Evolutionary conservation across 768 basidiomycete genomes (phyloP).

Genomic region (Collybia mongolica): DNA sequence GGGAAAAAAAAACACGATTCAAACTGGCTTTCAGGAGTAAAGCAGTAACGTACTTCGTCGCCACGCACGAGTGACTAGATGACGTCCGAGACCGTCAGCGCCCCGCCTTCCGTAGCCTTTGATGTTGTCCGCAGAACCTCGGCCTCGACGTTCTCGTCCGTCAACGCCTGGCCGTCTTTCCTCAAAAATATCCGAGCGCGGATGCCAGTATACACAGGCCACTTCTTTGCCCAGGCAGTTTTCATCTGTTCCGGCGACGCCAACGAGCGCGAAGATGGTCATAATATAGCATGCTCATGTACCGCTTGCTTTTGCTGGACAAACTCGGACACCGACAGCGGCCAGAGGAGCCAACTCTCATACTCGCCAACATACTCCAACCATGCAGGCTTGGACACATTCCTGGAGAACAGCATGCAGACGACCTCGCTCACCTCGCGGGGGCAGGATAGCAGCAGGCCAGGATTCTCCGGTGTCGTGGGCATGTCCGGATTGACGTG

Average conservation of each 20-base stretch:
- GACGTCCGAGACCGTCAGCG: neutral
- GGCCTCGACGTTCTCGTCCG: neutral
- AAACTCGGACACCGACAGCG: slow-evolving; percentile 18
- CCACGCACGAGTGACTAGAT: slow-evolving; percentile 5
- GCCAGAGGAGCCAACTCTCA: slow-evolving; percentile 15
- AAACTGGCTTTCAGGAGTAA: too few species aligned
- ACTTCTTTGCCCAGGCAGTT: slow-evolving; percentile 15
- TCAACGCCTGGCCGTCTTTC: slow-evolving; percentile 4
- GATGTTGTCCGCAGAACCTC: neutral
- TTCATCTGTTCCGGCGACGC: slow-evolving; percentile 9
- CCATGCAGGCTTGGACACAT: slow-evolving; percentile 1
- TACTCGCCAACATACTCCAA: slow-evolving; percentile 27
- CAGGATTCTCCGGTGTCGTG: slow-evolving; percentile 17
- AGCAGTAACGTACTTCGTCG: slow-evolving; percentile 9
- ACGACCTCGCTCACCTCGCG: slow-evolving; percentile 14
- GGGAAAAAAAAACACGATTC: neutral
- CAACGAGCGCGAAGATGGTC: neutral
- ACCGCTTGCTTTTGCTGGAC: slow-evolving; percentile 11
- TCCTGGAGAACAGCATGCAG: slow-evolving; percentile 19
- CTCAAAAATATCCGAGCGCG: slow-evolving; percentile 22
- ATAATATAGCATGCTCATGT: neutral
- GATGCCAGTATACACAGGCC: slow-evolving; percentile 21
- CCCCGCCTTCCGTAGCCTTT: neutral
- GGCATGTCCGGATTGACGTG: slow-evolving; percentile 22
- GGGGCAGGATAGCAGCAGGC: slow-evolving; percentile 20